Evolutionary conservation across 345 rosid species (phyloP), one percentile per base, ranked within the genome.

Genomic region (Cardiospermum halicacabum): DNA sequence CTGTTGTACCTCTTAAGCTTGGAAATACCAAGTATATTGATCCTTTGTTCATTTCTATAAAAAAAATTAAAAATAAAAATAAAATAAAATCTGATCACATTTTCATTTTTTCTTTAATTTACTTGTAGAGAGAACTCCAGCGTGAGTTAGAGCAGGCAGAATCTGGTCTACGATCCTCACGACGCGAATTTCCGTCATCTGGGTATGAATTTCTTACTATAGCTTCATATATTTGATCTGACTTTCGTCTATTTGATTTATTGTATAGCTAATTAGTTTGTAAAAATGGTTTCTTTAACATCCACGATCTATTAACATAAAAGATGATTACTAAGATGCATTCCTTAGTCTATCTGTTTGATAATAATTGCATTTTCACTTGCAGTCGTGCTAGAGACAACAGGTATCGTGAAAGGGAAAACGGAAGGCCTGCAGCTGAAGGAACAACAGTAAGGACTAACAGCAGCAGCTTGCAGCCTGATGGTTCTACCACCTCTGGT

Each of bases 81-180:
- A n/a, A n/a, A n/a, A n/a, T n/a, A n/a, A n/a, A n/a, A n/a, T n/a
- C n/a, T n/a, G n/a, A n/a, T n/a, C n/a, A n/a, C n/a, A n/a, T n/a
- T n/a, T n/a, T n/a, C n/a, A n/a, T n/a, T n/a, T n/a, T n/a, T n/a
- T n/a, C 21, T 67, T 67, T 13, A 13, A 57, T 66, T 62, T 69
- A 21, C 74, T 5, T 69, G 72, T 42, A 89, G 96, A 85, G 85
- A 78, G 96, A 89, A 80, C 89, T 89, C 82, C 93, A 83, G 75
- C 88, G 88, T 40, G 96, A 89, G 69, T 49, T 89, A 76, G 96
- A 87, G 76, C 93, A 83, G 73, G 88, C 86, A 26, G 96, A 89
- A 73, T 83, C 91, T 60, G 91, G 93, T 61, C 15, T 83, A 22
- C 77, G 91, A 64, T 70, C 83, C 49, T 81, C 91, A 65, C 69